Evolutionary conservation across 148 eudicot species (phyloP).

Genomic region (Amaranthus cruentus): DNA sequence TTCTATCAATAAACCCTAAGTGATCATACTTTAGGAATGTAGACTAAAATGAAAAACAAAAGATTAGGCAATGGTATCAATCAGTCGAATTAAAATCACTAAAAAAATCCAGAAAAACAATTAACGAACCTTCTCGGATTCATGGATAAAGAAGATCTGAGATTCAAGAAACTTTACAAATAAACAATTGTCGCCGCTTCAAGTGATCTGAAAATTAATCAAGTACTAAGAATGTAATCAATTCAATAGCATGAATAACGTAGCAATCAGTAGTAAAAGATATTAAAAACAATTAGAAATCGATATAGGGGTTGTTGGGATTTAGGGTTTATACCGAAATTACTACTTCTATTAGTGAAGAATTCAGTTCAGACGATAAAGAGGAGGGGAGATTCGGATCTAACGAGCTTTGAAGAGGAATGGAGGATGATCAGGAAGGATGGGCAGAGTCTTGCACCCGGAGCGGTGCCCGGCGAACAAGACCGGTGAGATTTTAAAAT

Average conservation of each 20-base stretch:
- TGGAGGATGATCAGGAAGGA: too few species aligned
- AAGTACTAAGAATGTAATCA: neutral
- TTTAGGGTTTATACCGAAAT: constrained; percentile 7
- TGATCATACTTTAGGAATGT: neutral
- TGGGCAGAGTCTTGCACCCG: too few species aligned
- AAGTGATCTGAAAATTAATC: constrained; percentile 10
- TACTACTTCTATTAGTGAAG: neutral
- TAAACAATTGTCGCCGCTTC: neutral
- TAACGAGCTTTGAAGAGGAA: neutral
- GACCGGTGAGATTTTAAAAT: too few species aligned
- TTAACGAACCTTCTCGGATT: constrained; percentile 47
- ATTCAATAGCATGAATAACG: neutral
- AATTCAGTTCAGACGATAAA: neutral
- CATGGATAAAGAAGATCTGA: constrained; percentile 26
- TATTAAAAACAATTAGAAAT: neutral
- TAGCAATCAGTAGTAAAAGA: neutral
- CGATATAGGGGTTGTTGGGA: neutral
- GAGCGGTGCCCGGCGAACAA: too few species aligned
- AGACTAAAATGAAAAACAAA: neutral
- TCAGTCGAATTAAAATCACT: neutral
- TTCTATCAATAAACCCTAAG: neutral
- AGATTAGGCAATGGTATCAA: neutral
- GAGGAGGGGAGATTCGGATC: neutral
- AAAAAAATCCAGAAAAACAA: neutral
- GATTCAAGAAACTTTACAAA: neutral